Conservation (phyloP, 2,329 filamentous ascomycete species). For the Colletotrichum cereale region DNA sequence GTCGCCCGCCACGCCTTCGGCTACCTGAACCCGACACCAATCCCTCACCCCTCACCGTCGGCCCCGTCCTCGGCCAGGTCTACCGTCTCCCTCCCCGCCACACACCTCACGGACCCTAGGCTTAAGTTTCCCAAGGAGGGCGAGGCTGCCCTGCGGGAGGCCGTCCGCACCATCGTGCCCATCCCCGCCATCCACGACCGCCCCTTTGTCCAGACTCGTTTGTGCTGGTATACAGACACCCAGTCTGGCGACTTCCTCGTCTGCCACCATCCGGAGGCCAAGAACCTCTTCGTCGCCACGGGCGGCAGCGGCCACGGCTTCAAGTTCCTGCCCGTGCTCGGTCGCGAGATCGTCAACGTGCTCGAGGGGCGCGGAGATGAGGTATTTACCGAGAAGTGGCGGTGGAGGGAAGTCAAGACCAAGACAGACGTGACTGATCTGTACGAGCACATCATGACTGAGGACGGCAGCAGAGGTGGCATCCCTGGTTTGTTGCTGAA, state of each 20-base stretch:
- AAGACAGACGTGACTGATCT: slow-evolving; percentile 52
- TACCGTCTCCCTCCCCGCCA: slow-evolving; percentile 56
- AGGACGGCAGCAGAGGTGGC: slow-evolving; percentile 67
- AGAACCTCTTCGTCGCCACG: slow-evolving; percentile 70
- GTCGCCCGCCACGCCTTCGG: slow-evolving; percentile 78
- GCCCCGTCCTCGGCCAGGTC: slow-evolving; percentile 17
- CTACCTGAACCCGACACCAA: slow-evolving; percentile 67
- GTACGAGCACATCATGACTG: slow-evolving; percentile 58
- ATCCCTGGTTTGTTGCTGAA: slow-evolving; percentile 59
- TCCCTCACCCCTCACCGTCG: slow-evolving; percentile 44
- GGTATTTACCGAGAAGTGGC: slow-evolving; percentile 69
- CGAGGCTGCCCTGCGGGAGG: slow-evolving; percentile 70
- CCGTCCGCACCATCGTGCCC: slow-evolving; percentile 72
- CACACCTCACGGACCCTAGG: slow-evolving; percentile 62
- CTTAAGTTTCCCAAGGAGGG: slow-evolving; percentile 70
- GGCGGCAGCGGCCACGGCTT: slow-evolving; percentile 75
- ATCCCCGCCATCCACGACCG: slow-evolving; percentile 66
- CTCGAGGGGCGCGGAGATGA: slow-evolving; percentile 59
- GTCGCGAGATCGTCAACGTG: slow-evolving; percentile 70
- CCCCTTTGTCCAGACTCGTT: slow-evolving; percentile 70
- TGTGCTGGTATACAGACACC: slow-evolving; percentile 85
- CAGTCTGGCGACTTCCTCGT: slow-evolving; percentile 78
- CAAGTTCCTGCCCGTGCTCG: slow-evolving; percentile 77
- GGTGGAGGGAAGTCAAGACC: slow-evolving; percentile 69
- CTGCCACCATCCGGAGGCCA: slow-evolving; percentile 74